Evolutionary conservation across 345 rosid genomes (phyloP), one percentile per base, ranked within the genome.

Genomic region (Salix purpurea): DNA sequence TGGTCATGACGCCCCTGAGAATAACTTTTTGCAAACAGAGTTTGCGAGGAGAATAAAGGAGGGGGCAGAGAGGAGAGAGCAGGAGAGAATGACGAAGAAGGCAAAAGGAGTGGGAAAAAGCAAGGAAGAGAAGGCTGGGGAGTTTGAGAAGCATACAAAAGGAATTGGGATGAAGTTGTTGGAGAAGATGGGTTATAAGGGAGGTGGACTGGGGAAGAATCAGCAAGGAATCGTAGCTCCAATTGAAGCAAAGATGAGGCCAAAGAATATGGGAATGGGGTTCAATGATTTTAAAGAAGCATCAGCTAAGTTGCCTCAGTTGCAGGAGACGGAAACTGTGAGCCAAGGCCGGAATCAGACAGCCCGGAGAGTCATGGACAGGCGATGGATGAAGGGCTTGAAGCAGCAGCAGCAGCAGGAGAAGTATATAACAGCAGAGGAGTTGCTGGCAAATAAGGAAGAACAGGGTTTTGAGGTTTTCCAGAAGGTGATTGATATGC

Each of bases 251-350:
- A 92, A 89, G 87, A 12, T 90, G 92, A 90, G 97, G 79, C 99
- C 98, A 0, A 96, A 91, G 87, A 90, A 88, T 80, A 91, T 90
- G 94, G 98, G 99, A 50, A 84, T 96, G 91, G 97, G 99, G 3
- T 96, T 87, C 64, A 92, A 93, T 72, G 97, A 90, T 84, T 93
- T 80, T 78, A 92, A 91, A 80, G 98, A 96, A 81, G 74, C 81
- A 1, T 42, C 86, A 4, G 85, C 87, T 30, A 89, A 85, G 78
- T 44, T 83, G 71, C 86, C 84, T 44, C 76, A 82, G 70, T 72
- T 85, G 26, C 97, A 93, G 77, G 96, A 90, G 76, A 91, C 89
- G 86, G 90, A 87, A 77, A 50, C 67, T 69, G 74, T 74, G 70
- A 74, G 76, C 4, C 73, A 65, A 65, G 67, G 77, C 37, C 54